A percentile compares a stretch with the other conserved stretches of the same genome.
phyloP scores from a whole-genome alignment of 2,329 filamentous ascomycete species.

The Cladophialophora carrionii region DNA sequence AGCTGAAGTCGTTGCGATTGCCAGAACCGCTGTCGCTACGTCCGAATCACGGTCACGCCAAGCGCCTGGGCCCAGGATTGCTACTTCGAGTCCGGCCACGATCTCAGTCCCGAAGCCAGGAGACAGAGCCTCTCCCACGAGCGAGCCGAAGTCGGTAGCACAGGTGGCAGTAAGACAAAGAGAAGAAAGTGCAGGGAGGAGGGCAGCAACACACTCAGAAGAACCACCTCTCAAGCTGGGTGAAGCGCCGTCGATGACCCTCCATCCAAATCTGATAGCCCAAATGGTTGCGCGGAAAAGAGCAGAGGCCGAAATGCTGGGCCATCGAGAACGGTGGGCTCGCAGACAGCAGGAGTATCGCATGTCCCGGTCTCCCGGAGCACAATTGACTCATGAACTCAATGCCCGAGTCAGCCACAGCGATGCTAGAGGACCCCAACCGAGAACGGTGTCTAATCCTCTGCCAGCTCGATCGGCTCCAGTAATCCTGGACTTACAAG shows the following conservation, averaged over 20 bases:
- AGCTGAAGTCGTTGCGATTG: constrained; percentile 3
- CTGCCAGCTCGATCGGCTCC: constrained; percentile 10
- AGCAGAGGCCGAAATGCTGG: constrained; percentile 31
- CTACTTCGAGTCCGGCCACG: constrained; percentile 2
- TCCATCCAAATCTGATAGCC: constrained; percentile 32
- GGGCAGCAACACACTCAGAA: neutral
- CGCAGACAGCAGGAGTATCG: constrained; percentile 29
- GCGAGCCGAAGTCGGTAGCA: constrained; percentile 27
- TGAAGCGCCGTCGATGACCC: constrained; percentile 22
- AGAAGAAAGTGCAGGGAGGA: constrained; percentile 15
- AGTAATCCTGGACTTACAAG: neutral
- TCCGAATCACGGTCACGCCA: neutral
- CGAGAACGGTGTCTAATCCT: constrained; percentile 21
- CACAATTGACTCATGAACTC: constrained; percentile 19
- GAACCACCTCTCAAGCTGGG: constrained; percentile 30
- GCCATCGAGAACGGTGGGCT: constrained; percentile 27
- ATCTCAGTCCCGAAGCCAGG: constrained; percentile 24
- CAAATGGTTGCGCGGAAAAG: constrained; percentile 31
- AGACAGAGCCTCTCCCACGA: constrained; percentile 18
- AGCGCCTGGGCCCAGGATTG: neutral
- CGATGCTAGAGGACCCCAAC: constrained; percentile 3
- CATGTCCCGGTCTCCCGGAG: constrained; percentile 23
- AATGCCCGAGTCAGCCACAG: constrained; percentile 8
- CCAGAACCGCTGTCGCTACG: neutral
- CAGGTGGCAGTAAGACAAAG: constrained; percentile 27